phyloP scores from a whole-genome alignment of 352 stramenopile species.

The Pythium phragmitis region DNA sequence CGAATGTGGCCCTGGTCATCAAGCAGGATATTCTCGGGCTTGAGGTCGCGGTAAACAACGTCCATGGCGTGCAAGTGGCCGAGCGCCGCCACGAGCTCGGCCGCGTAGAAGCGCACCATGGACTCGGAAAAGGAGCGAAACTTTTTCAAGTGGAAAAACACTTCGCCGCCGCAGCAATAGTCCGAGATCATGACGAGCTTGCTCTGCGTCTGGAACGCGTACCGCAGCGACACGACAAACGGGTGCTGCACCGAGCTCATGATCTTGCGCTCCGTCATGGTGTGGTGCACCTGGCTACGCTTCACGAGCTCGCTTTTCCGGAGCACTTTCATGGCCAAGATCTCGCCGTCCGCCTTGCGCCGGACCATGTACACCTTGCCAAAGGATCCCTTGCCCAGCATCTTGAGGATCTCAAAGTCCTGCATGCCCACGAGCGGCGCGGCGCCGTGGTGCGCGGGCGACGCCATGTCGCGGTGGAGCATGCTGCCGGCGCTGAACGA shows the following conservation, averaged over 20 bases:
- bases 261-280: constrained; percentile 87
- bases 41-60: constrained; percentile 94
- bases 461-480: constrained; percentile 1
- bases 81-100: constrained; percentile 91
- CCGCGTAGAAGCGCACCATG: constrained; percentile 91
- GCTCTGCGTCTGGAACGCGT: constrained; percentile 89
- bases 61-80: constrained; percentile 89
- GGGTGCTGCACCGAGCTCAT: constrained; percentile 93
- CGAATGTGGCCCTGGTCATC: constrained; percentile 90
- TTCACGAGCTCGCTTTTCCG: constrained; percentile 88
- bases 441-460: not conserved
- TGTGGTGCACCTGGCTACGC: constrained; percentile 85
- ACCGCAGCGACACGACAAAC: constrained; percentile 96
- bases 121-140: constrained; percentile 88
- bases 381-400: constrained; percentile 97
- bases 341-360: constrained; percentile 70
- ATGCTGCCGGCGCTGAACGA: constrained; percentile 11
- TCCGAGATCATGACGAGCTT: constrained; percentile 92
- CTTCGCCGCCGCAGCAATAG: constrained; percentile 89
- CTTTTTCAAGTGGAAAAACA: constrained; percentile 92
- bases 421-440: constrained; percentile 55
- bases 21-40: constrained; percentile 94
- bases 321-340: constrained; percentile 89
- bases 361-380: constrained; percentile 97
- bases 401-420: constrained; percentile 97